Evolutionary conservation across 371 early-diverging fungal genomes (phyloP).

Genomic region (Mortierella sp.): DNA sequence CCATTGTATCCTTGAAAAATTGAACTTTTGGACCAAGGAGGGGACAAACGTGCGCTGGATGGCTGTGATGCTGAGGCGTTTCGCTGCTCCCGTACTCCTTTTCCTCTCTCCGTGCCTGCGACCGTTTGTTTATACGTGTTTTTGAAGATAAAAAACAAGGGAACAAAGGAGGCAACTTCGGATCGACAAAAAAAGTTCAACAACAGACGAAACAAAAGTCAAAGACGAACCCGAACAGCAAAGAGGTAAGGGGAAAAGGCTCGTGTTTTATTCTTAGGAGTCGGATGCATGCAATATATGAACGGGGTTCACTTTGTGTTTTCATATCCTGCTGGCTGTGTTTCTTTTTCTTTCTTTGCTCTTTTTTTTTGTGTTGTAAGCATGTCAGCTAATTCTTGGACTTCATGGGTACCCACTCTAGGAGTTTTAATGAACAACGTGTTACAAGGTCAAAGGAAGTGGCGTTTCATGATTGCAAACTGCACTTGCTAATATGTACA

Average conservation of each 20-base stretch:
- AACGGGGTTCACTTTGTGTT: background rate
- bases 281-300: constrained; percentile 2
- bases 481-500: background rate
- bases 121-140: background rate
- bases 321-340: background rate
- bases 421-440: background rate
- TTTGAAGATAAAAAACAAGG: background rate
- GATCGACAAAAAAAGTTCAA: constrained; percentile 11
- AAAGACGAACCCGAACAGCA: background rate
- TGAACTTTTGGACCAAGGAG: constrained; percentile 1
- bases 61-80: background rate
- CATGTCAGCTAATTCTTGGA: background rate
- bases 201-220: background rate
- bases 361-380: background rate
- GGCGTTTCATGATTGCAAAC: background rate
- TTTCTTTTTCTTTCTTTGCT: background rate
- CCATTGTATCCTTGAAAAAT: background rate
- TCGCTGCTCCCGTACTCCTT: background rate
- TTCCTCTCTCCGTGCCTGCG: background rate
- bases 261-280: constrained; percentile 8
- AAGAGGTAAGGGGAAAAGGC: background rate
- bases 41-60: background rate
- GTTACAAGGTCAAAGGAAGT: background rate
- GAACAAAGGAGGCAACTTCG: background rate
- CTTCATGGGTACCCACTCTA: background rate